Conservation (phyloP, 257 asterid species). For the Osmanthus fragrans region DNA sequence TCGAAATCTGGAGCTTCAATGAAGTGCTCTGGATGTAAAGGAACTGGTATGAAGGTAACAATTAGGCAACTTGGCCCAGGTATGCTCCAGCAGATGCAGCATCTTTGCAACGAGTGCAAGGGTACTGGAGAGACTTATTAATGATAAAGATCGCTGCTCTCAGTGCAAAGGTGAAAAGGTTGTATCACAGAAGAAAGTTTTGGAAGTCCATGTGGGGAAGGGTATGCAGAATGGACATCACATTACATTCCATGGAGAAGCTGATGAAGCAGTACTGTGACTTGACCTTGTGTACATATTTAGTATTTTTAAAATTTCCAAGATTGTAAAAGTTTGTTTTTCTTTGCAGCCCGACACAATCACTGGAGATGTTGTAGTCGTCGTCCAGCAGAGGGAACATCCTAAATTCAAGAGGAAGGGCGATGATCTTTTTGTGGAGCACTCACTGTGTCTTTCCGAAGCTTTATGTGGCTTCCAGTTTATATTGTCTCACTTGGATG, state of each 20-base stretch:
- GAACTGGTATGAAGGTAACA: conserved; percentile 46
- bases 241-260: conserved; percentile 46
- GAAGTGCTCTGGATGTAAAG: conserved; percentile 47
- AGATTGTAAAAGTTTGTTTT: not conserved
- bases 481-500: conserved; percentile 40
- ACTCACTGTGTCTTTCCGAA: conserved; percentile 37
- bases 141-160: conserved; percentile 40
- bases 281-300: not conserved
- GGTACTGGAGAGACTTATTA: conserved; percentile 48
- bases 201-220: conserved; percentile 46
- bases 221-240: conserved; percentile 53
- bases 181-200: conserved; percentile 38
- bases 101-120: conserved; percentile 41
- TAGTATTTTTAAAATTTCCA: too few relatives aligned
- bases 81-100: conserved; percentile 56
- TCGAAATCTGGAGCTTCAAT: conserved; percentile 45
- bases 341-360: conserved; percentile 40
- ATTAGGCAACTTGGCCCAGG: conserved; percentile 39
- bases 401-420: conserved; percentile 44
- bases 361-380: conserved; percentile 41
- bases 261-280: conserved; percentile 43
- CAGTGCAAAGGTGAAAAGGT: conserved; percentile 50
- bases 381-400: conserved; percentile 47
- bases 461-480: conserved; percentile 51
- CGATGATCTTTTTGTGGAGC: conserved; percentile 43